A percentile compares a stretch with the other conserved stretches of the same genome.
Conservation (phyloP, 345 rosid species). For the Crucihimalaya himalaica region DNA sequence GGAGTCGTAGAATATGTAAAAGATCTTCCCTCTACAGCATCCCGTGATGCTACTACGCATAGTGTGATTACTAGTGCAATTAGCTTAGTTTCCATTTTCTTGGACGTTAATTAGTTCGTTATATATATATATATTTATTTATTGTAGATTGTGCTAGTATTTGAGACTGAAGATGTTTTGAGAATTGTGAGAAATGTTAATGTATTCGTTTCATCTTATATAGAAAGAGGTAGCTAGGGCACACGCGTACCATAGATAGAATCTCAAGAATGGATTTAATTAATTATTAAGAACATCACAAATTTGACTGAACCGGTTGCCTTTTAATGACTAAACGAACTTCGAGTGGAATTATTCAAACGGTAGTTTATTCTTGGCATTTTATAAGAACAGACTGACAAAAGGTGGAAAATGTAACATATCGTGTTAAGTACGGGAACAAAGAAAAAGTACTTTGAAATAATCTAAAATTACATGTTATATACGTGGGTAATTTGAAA, state of each 20-base stretch:
- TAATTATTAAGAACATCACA: background rate
- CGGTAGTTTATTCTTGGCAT: background rate
- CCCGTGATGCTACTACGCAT: conserved; percentile 3
- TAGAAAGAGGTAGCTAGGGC: background rate
- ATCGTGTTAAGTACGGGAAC: background rate
- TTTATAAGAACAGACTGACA: background rate
- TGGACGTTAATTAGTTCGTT: background rate
- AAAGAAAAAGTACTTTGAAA: background rate
- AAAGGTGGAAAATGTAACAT: background rate
- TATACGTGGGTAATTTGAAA: background rate
- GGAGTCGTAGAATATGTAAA: background rate
- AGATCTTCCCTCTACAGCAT: conserved; percentile 21
- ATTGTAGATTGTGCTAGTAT: background rate
- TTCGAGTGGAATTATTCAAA: background rate
- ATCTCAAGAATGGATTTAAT: background rate
- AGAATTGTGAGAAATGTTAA: background rate
- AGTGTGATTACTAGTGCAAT: conserved; percentile 18
- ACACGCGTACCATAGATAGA: background rate
- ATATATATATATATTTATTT: no score
- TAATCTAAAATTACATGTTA: background rate
- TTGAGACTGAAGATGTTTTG: background rate
- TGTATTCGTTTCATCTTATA: background rate
- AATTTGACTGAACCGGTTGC: background rate
- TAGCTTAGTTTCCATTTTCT: conserved; percentile 17
- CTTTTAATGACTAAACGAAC: background rate